Evolutionary conservation across 495 filamentous ascomycete genomes (phyloP), one percentile per base, ranked within the genome.

Genomic region (Podospora pseudoanserina): DNA sequence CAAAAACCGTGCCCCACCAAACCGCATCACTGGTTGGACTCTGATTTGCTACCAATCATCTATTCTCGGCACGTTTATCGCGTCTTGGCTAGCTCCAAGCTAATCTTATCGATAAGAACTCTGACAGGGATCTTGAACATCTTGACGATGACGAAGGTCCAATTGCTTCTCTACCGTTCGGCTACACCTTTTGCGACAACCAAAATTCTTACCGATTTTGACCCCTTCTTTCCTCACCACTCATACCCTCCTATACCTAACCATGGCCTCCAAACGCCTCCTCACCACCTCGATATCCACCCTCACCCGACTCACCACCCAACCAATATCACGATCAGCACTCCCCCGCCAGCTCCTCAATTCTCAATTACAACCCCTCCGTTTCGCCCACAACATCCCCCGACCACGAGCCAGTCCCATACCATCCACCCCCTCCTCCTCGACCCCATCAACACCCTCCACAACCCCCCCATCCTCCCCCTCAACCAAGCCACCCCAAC

Each of bases 371-470:
- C 30, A 64, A 23, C 34, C 64, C 55, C 55, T 65, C 66, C 76
- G 77, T 49, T 74, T 75, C 67, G 72, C 75, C 15, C 78, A 81
- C 71, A 44, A 75, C 65, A 80, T 80, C 75, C 78, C 79, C 7
- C 75, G 75, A 60, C 75, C 80, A 13, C 71, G 72, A 16, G 3
- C 32, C 67, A 23, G 23, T 62, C 18, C 66, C 78, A 49, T 11
- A 5, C 39, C 39, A 6, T 49, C 39, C 7, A 70, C 67, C 59
- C 18, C 53, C 44, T 15, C 27, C 54, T 60, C 71, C 55, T 54
- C 56, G 26, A 26, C 20, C 27, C 59, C 59, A 5, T 56, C 54
- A 56, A 18, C 54, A 6, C 58, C 58, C 11, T 20, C 5, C 18
- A 16, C 65, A 1, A 28, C 20, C 1, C 68, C 61, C 16, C n/a